phyloP scores from a whole-genome alignment of 805 yeast species.

The Lipomyces orientalis region DNA sequence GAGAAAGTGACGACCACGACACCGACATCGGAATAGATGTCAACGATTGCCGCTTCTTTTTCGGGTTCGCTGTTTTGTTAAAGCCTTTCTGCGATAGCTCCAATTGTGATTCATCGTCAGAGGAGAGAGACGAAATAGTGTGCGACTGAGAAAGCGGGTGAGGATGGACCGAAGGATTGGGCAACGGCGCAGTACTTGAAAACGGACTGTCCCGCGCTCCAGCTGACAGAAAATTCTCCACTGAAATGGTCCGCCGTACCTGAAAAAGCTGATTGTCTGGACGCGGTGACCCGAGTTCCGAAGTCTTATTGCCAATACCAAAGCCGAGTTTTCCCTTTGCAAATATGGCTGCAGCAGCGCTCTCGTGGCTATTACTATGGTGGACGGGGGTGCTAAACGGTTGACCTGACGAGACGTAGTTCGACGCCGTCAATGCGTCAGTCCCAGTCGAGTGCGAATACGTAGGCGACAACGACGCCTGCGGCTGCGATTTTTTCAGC shows the following conservation, averaged over 20 bases:
- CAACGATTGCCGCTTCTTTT: constrained; percentile 32
- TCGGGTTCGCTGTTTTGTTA: constrained; percentile 2
- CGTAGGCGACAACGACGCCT: background rate
- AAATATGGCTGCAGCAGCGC: constrained; percentile 6
- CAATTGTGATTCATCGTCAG: constrained; percentile 23
- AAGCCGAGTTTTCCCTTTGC: constrained; percentile 17
- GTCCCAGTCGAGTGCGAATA: background rate
- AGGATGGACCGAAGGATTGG: constrained; percentile 37
- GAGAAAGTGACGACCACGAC: constrained; percentile 28
- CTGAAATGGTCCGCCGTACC: constrained; percentile 40
- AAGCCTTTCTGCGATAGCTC: constrained; percentile 10
- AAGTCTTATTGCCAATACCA: constrained; percentile 9
- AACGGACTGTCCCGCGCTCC: constrained; percentile 34
- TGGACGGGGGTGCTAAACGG: background rate
- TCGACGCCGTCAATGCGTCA: background rate
- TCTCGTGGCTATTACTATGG: background rate
- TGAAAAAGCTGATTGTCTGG: constrained; percentile 31
- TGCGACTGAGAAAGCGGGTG: constrained; percentile 38
- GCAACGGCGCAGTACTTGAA: constrained; percentile 29
- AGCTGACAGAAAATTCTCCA: constrained; percentile 30
- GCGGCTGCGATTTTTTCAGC: background rate
- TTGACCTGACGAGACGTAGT: background rate
- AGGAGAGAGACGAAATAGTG: constrained; percentile 24
- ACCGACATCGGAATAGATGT: constrained; percentile 19
- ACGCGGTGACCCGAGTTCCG: constrained; percentile 6